phyloP scores from a whole-genome alignment of 2,329 filamentous ascomycete species.

The Cladophialophora immunda region DNA sequence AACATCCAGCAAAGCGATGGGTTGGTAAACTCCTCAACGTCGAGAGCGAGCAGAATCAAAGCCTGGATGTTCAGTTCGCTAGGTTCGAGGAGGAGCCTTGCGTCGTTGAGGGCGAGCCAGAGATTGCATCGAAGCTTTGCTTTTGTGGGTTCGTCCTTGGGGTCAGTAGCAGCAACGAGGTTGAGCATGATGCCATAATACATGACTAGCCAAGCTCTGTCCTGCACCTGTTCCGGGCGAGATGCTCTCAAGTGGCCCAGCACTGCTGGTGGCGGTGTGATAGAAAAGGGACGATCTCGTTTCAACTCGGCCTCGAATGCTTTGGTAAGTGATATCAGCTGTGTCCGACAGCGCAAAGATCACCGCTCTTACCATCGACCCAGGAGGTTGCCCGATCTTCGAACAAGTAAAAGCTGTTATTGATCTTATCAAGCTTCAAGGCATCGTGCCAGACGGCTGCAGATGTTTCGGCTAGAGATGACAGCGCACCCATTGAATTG shows the following conservation, averaged over 20 bases:
- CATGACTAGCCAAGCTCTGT: constrained; percentile 21
- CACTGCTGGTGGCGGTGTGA: constrained; percentile 12
- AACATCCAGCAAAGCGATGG: constrained; percentile 12
- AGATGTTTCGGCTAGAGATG: not conserved
- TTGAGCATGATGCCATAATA: constrained; percentile 20
- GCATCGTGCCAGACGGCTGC: not conserved
- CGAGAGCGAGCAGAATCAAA: constrained; percentile 13
- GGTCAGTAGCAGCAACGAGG: constrained; percentile 14
- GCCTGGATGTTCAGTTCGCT: constrained; percentile 8
- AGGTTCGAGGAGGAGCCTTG: constrained; percentile 12
- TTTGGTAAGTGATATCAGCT: not conserved
- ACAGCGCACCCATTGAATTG: not conserved
- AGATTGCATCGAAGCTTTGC: constrained; percentile 16
- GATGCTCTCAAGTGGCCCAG: constrained; percentile 18
- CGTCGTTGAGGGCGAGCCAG: constrained; percentile 14
- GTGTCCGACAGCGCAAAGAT: not conserved
- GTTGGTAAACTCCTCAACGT: constrained; percentile 8
- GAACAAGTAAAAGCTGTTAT: not conserved
- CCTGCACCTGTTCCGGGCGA: constrained; percentile 15
- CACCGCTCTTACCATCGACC: not conserved
- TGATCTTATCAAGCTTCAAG: not conserved
- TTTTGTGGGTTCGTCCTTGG: constrained; percentile 15
- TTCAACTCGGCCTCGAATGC: constrained; percentile 11
- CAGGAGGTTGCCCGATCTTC: not conserved
- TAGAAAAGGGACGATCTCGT: constrained; percentile 15